A percentile compares a stretch with the other conserved stretches of the same genome.
phyloP scores from a whole-genome alignment of 148 eudicot genomes.

The Fallopia convolvulus region DNA sequence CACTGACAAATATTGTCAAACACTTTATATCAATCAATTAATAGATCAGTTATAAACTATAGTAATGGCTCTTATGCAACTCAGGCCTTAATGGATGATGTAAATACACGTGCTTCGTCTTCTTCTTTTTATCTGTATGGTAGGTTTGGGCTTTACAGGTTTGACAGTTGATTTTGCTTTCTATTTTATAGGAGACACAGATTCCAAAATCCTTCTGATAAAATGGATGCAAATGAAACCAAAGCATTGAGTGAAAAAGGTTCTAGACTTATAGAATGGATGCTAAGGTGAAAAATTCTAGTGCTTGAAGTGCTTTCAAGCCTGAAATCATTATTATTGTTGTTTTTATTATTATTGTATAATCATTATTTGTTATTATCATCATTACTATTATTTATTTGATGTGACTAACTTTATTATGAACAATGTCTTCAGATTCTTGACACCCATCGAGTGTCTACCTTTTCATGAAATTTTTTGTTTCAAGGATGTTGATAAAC shows the following conservation, averaged over 20 bases:
- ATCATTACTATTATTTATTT: neutral
- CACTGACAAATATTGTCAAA: neutral
- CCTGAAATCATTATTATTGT: neutral
- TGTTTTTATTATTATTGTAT: neutral
- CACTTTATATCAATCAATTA: neutral
- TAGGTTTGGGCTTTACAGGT: slow-evolving; percentile 5
- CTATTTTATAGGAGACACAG: slow-evolving; percentile 41
- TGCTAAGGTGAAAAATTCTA: slow-evolving; percentile 43
- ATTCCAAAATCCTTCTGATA: slow-evolving; percentile 23
- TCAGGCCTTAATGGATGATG: neutral
- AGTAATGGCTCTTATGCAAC: neutral
- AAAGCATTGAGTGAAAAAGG: slow-evolving; percentile 47
- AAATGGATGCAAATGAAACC: slow-evolving; percentile 23
- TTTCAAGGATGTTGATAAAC: slow-evolving; percentile 65
- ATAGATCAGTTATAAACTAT: neutral
- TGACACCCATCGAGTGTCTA: slow-evolving; percentile 65
- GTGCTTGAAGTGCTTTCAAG: neutral
- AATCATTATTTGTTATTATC: neutral
- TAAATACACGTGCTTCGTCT: neutral
- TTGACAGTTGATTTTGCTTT: neutral
- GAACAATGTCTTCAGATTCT: slow-evolving; percentile 17
- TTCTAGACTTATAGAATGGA: slow-evolving; percentile 38
- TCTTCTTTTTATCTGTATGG: neutral
- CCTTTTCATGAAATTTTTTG: slow-evolving; percentile 68
- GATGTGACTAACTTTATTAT: neutral